phyloP scores from a whole-genome alignment of 208 protist genomes.

The Endotrypanum monterogeii region DNA sequence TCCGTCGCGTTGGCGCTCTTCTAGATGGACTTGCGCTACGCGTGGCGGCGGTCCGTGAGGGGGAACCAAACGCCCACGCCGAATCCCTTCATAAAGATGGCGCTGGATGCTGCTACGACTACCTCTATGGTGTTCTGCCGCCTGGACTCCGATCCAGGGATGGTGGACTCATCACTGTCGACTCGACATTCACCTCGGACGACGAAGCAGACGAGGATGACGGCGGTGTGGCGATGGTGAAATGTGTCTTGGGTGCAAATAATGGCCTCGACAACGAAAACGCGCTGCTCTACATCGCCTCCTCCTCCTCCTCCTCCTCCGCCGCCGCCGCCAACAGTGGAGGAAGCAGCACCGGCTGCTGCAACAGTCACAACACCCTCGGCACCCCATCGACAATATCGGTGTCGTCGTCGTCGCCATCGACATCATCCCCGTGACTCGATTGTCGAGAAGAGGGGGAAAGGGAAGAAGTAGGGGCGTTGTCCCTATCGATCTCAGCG shows the following conservation, averaged over 20 bases:
- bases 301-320: not conserved
- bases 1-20: conserved; percentile 23
- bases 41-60: conserved; percentile 7
- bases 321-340: not conserved
- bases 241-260: not conserved
- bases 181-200: not conserved
- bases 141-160: conserved; percentile 15
- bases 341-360: not conserved
- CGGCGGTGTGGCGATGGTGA: not conserved
- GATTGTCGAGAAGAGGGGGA: not conserved
- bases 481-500: too few relatives aligned
- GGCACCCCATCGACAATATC: not conserved
- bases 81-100: not conserved
- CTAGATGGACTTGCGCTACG: conserved; percentile 16
- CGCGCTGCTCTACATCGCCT: not conserved
- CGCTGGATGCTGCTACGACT: conserved; percentile 4
- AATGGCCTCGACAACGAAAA: not conserved
- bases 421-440: not conserved
- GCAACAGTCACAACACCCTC: not conserved
- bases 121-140: conserved; percentile 20
- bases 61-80: not conserved
- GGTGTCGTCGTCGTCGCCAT: conserved; percentile 1
- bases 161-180: conserved; percentile 3
- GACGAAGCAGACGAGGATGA: not conserved
- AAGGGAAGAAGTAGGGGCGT: not conserved